Base-by-base conservation (phyloP, 2,329 filamentous ascomycete genomes). In the Colletotrichum musae region DNA sequence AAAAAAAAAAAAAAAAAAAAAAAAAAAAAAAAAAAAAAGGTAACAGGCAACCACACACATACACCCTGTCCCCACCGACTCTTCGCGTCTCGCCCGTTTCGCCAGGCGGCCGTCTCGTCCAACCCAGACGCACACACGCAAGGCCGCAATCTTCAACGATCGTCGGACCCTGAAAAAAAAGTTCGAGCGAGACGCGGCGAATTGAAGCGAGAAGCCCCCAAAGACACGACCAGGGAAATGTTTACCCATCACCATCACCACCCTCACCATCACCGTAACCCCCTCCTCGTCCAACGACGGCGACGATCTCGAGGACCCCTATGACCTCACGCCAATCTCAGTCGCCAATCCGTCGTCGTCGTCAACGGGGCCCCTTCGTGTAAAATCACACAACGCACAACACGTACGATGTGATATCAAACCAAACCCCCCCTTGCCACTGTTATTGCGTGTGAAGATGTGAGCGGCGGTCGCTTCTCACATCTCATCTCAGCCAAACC, bases 91-190 rank as follows among this genome's bases (percentile, higher is more conserved):
- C 54, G 59, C 45, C 59, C 63, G 63, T 66, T 66, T 61, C 18
- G 56, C 21, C 41, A 36, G 63, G 36, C 28, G 48, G 26, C 39
- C 56, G 26, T 41, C 50, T 41, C 28, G 21, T 54, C 56, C 48
- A 66, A 50, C 63, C 56, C 63, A 45, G 53, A 47, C 13, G 18
- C 16, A 16, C 5, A 47, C 43, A 47, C 16, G 16, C 18, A 21
- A 53, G 36, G 50, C 54, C 62, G 39, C 50, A 69, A 69, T 66
- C 66, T 66, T 69, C 66, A 66, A 47, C 45, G 66, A 69, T 69
- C 62, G 66, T 66, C 62, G 66, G 66, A 69, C 66, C 66, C 66
- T 69, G 66, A 47, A 68, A 54, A 32, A 43, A 52, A 36, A 26
- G 28, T 4, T 15, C 4, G 15, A 2, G 7, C 21, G 50, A 64